These are phyloP conservation scores for Pseudopyricularia cyperi DNA, from an alignment of 2,329 filamentous ascomycete genomes.

Conservation along the genomic window DNA sequence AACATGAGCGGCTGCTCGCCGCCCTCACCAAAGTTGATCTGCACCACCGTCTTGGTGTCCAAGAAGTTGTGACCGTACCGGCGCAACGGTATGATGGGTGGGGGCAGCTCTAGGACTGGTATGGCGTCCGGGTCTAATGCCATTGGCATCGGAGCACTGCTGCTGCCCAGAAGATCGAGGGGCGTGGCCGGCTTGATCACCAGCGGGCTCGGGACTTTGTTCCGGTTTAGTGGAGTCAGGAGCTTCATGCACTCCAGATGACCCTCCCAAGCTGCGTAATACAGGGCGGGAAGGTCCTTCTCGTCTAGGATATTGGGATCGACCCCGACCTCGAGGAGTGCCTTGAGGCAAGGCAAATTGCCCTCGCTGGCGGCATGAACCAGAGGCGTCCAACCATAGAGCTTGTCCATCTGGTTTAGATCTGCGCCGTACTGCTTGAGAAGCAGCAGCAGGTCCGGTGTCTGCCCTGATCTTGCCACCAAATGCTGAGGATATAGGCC, in stretches of 20 bases:
- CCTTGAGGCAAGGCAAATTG: conserved; percentile 76
- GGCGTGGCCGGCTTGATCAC: conserved; percentile 16
- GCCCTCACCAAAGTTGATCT: conserved; percentile 74
- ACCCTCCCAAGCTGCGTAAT: conserved; percentile 97
- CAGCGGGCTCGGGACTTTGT: conserved; percentile 27
- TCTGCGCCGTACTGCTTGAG: conserved; percentile 79
- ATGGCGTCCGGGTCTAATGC: conserved; percentile 76
- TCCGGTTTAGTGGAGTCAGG: conserved; percentile 46
- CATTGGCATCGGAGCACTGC: conserved; percentile 43
- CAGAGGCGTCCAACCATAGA: conserved; percentile 94
- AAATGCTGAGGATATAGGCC: conserved; percentile 95
- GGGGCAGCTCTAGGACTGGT: conserved; percentile 79
- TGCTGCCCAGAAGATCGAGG: conserved; percentile 23
- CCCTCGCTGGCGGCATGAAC: conserved; percentile 96
- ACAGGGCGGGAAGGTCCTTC: conserved; percentile 87
- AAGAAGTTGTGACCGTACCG: conserved; percentile 97
- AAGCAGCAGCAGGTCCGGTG: conserved; percentile 64
- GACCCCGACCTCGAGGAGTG: conserved; percentile 65
- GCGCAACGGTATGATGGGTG: conserved; percentile 87
- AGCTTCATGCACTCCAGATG: conserved; percentile 90
- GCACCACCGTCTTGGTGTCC: conserved; percentile 91
- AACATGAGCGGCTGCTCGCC: conserved; percentile 74
- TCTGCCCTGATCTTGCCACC: conserved; percentile 78
- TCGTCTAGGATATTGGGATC: conserved; percentile 76
- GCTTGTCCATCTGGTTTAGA: conserved; percentile 82